Conservation (phyloP, 163 green algal genomes). For the Coccomyxa subellipsoidea region DNA sequence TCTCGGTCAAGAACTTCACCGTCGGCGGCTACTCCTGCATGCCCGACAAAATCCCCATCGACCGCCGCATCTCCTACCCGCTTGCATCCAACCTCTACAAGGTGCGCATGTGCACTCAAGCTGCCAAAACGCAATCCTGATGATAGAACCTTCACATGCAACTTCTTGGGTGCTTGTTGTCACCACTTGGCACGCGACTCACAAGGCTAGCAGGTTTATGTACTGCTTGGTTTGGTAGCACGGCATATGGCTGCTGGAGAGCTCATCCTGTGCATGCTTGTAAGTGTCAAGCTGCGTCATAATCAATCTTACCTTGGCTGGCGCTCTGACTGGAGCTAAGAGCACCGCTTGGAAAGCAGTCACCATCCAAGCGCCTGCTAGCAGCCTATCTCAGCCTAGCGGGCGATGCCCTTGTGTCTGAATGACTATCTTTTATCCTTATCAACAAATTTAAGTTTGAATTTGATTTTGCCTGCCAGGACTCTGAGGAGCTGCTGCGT, state of each 20-base stretch:
- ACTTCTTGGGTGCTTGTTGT: no score
- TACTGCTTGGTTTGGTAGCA: no score
- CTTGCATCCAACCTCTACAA: conserved; percentile 20
- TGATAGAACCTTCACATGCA: not conserved
- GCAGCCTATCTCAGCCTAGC: no score
- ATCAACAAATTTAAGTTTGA: not conserved
- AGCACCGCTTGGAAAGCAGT: no score
- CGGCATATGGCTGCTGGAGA: no score
- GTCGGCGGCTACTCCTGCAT: conserved; percentile 17
- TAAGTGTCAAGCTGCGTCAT: no score
- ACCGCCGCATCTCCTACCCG: conserved; percentile 7
- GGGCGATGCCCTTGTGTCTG: not conserved
- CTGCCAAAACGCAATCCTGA: not conserved
- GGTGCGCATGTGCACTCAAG: not conserved
- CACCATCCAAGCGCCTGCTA: no score
- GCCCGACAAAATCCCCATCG: conserved; percentile 17
- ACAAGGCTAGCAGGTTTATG: no score
- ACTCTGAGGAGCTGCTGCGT: conserved; percentile 17
- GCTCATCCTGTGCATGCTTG: no score
- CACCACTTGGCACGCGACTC: no score
- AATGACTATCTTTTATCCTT: not conserved
- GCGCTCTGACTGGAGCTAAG: no score
- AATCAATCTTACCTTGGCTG: no score
- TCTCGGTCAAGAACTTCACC: conserved; percentile 17
- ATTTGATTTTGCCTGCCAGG: not conserved